Evolutionary conservation across 2,329 filamentous ascomycete species (phyloP).

Genomic region (Tolypocladium amazonense): DNA sequence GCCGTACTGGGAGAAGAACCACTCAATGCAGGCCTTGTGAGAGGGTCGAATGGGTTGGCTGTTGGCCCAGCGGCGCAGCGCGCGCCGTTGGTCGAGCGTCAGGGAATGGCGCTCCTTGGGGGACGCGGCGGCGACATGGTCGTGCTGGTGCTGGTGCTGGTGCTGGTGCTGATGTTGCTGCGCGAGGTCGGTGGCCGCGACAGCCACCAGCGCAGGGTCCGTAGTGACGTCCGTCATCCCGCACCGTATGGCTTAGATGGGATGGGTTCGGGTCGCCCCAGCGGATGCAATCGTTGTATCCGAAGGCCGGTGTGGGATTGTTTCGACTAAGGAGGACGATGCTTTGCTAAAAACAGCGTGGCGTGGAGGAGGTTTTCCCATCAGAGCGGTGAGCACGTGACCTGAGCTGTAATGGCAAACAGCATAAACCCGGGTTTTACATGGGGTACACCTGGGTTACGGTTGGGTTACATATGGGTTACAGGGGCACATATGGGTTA

Average conservation of each 20-base stretch:
- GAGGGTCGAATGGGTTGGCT: slow-evolving; percentile 44
- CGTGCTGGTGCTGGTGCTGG: background rate
- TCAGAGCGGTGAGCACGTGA: background rate
- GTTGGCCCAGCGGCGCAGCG: slow-evolving; percentile 49
- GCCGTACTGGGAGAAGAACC: slow-evolving; percentile 48
- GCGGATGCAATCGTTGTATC: slow-evolving; percentile 28
- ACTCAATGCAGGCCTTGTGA: slow-evolving; percentile 53
- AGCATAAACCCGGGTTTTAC: background rate
- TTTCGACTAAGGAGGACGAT: slow-evolving; percentile 24
- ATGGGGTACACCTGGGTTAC: too few species aligned
- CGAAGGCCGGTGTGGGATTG: slow-evolving; percentile 22
- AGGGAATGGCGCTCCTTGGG: slow-evolving; percentile 45
- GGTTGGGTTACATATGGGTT: too few species aligned
- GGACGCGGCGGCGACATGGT: slow-evolving; percentile 4
- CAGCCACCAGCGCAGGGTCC: slow-evolving; percentile 25
- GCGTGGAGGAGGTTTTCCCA: slow-evolving; percentile 10
- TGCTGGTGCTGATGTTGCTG: slow-evolving; percentile 2
- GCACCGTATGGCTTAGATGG: slow-evolving; percentile 12
- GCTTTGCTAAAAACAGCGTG: slow-evolving; percentile 16
- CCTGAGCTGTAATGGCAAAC: background rate
- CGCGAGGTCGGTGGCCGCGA: slow-evolving; percentile 18
- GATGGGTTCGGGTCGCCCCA: slow-evolving; percentile 15
- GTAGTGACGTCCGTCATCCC: slow-evolving; percentile 25
- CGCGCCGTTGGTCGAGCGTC: slow-evolving; percentile 51
- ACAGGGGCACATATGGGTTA: too few species aligned